phyloP scores from a whole-genome alignment of 2,329 filamentous ascomycete species.

The Colletotrichum kahawae region DNA sequence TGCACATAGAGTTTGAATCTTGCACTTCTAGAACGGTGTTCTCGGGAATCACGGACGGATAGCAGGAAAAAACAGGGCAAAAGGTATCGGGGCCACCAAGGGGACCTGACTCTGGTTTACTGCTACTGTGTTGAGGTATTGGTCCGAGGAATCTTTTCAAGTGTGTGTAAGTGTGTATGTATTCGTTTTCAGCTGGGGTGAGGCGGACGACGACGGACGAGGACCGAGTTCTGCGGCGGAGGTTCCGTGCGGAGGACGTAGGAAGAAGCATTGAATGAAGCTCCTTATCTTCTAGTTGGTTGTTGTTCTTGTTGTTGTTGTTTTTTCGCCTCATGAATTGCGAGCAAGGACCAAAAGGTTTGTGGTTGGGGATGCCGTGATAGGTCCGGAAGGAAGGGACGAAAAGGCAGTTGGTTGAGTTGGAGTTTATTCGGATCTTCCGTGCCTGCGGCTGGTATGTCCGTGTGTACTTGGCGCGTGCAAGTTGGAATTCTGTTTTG shows the following conservation, averaged over 20 bases:
- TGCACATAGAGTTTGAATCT: neutral
- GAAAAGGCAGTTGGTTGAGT: neutral
- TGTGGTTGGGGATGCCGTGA: neutral
- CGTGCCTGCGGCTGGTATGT: neutral
- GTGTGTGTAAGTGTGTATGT: neutral
- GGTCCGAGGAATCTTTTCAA: neutral
- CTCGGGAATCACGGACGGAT: neutral
- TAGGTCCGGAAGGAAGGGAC: neutral
- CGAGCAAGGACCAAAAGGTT: neutral
- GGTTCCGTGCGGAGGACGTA: neutral
- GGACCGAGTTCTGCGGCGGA: neutral
- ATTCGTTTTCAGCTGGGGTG: neutral
- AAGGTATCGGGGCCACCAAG: neutral
- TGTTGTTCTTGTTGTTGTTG: no score
- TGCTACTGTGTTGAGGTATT: neutral
- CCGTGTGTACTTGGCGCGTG: neutral
- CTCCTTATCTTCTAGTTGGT: neutral
- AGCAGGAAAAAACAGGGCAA: neutral
- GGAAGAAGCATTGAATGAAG: neutral
- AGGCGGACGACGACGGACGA: neutral
- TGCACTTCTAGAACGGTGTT: constrained; percentile 13
- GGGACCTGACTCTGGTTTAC: neutral
- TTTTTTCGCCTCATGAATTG: neutral
- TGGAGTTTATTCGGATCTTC: neutral
- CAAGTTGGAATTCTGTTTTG: neutral